Conservation (phyloP, 768 basidiomycete species). For the Mycena floridula region DNA sequence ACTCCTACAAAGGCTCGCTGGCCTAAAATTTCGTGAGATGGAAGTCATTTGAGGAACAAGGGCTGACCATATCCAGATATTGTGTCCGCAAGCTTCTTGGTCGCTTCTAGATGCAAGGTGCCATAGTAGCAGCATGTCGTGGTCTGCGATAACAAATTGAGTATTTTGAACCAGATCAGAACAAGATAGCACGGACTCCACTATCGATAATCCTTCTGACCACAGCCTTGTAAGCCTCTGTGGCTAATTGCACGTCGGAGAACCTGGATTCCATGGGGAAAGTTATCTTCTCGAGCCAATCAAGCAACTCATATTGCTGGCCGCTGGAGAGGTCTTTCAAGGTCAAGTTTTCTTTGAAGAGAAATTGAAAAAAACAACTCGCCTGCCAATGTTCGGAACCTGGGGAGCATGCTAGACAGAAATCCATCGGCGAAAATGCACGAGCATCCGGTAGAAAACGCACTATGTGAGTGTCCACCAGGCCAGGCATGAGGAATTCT, state of each 20-base stretch:
- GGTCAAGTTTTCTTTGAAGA: not conserved
- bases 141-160: constrained; percentile 44
- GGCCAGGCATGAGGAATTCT: constrained; percentile 79
- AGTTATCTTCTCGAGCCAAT: constrained; percentile 81
- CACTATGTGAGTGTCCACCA: constrained; percentile 91
- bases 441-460: constrained; percentile 16
- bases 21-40: constrained; percentile 29
- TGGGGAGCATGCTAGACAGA: constrained; percentile 68
- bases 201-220: constrained; percentile 64
- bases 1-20: constrained; percentile 87
- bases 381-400: constrained; percentile 67
- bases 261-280: constrained; percentile 87
- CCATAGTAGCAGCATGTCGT: constrained; percentile 94
- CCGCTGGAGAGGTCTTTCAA: constrained; percentile 41
- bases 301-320: constrained; percentile 79
- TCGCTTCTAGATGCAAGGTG: constrained; percentile 73
- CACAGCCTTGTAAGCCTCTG: constrained; percentile 59
- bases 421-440: not conserved
- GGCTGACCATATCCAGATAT: constrained; percentile 51
- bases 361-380: constrained; percentile 12
- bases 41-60: not conserved
- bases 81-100: constrained; percentile 76
- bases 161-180: constrained; percentile 3
- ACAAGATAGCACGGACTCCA: constrained; percentile 51
- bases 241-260: constrained; percentile 61